Base-by-base conservation (phyloP, 2,329 filamentous ascomycete species). In the Penicillium sp. region DNA sequence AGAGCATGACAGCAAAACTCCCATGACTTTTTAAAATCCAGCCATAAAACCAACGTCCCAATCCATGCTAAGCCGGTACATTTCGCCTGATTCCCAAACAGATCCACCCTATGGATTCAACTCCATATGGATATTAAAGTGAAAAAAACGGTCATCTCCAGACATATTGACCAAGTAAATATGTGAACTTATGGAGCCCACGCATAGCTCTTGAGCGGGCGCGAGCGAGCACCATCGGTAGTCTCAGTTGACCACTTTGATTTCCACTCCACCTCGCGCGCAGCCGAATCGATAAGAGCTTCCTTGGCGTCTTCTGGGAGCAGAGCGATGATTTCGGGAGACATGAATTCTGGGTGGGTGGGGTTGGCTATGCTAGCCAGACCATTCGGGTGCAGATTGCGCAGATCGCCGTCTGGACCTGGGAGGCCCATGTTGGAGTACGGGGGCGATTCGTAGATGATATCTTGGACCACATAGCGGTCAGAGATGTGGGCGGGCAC, bases 221-320 rank as follows among this genome's bases (percentile, higher is more conserved):
- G 61, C 15, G 62, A 61, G 18, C 71, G 63, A 15, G 64, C 51
- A 4, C 79, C 79, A 65, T 83, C 82, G 9, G 79, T 72, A 33
- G 70, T 77, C 73, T 96, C 92, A 5, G 82, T 79, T 15, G 82
- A 82, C 90, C 91, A 96, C 57, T 80, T 81, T 29, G 73, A 76
- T 69, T 89, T 89, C 89, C 91, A 97, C 49, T 81, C 74, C 54
- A 74, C 70, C 70, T 96, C 89, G 49, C 81, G 78, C 10, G 74
- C 74, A 47, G 85, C 76, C 3, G 89, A 86, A 48, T 81, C 77
- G 46, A 90, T 78, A 57, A 96, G 91, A 0, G 89, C 87, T 34
- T 78, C 75, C 34, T 87, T 82, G 69, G 90, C 94, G 8, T 77
- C 74, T 0, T 65, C 57, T 1, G 77, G 76, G 23, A 79, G 64